phyloP scores from a whole-genome alignment of 371 early-diverging fungal species.

The Mortierella sp. region DNA sequence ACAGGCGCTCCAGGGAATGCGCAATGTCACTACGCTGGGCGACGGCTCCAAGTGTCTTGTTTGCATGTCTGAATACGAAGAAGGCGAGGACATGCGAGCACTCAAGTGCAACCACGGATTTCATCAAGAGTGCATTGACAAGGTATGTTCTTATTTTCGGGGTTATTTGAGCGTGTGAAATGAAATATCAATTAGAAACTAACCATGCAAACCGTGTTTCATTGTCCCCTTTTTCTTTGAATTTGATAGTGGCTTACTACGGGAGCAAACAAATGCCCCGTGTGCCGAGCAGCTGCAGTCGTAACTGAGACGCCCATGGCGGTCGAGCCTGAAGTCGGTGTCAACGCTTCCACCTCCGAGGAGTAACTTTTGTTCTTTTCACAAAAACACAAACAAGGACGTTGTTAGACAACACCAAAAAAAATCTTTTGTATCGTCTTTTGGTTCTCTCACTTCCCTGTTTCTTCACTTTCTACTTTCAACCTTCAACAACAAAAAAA shows the following conservation, averaged over 20 bases:
- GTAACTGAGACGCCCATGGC: slow-evolving; percentile 23
- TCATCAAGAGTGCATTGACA: slow-evolving; percentile 86
- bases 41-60: slow-evolving; percentile 62
- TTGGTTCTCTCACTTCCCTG: background rate
- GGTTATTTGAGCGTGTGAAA: background rate
- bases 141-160: slow-evolving; percentile 38
- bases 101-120: slow-evolving; percentile 85
- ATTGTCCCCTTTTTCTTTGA: background rate
- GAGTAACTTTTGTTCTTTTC: slow-evolving; percentile 2
- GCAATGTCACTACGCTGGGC: slow-evolving; percentile 44
- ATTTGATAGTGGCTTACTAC: slow-evolving; percentile 60
- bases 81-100: slow-evolving; percentile 75
- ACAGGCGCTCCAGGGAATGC: slow-evolving; percentile 49
- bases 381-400: background rate
- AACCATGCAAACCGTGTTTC: background rate
- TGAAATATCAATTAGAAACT: background rate
- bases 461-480: background rate
- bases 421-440: background rate
- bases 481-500: background rate
- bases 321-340: slow-evolving; percentile 21
- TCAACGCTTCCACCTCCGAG: slow-evolving; percentile 7
- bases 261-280: slow-evolving; percentile 64
- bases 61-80: slow-evolving; percentile 80
- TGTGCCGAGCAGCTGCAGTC: slow-evolving; percentile 60
- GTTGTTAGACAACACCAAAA: background rate